Evolutionary conservation across 805 yeast species (phyloP).

Genomic region (Candida verbasci): DNA sequence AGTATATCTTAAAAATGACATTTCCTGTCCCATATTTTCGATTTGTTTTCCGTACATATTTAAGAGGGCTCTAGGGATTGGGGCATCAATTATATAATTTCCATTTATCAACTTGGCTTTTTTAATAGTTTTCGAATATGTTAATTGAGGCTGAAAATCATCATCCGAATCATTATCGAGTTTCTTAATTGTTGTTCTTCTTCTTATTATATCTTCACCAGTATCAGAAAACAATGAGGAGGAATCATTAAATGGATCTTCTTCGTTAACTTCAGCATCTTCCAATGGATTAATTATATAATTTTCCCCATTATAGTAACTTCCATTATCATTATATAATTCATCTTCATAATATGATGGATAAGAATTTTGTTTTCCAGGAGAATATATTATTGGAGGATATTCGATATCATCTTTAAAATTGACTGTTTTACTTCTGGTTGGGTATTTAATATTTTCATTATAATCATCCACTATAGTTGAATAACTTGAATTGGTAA

Average conservation of each 20-base stretch:
- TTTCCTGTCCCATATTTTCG: conserved; percentile 48
- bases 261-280: conserved; percentile 29
- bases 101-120: conserved; percentile 40
- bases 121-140: conserved; percentile 41
- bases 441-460: conserved; percentile 4
- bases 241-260: conserved; percentile 1
- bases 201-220: conserved; percentile 32
- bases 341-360: conserved; percentile 1
- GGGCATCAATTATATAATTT: conserved; percentile 41
- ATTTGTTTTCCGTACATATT: conserved; percentile 31
- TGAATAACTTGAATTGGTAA: conserved; percentile 13
- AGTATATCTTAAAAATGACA: conserved; percentile 84
- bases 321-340: conserved; percentile 1
- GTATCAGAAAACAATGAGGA: conserved; percentile 40
- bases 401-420: conserved; percentile 30
- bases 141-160: conserved; percentile 36
- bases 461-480: conserved; percentile 17
- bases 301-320: conserved; percentile 28
- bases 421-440: conserved; percentile 22
- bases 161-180: conserved; percentile 23
- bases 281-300: conserved; percentile 37
- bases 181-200: conserved; percentile 27
- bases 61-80: conserved; percentile 35
- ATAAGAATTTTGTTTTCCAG: conserved; percentile 11
- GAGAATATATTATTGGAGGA: conserved; percentile 26